Evolutionary conservation across 129 eudicot species (phyloP).

Genomic region (Solidago caesia): DNA sequence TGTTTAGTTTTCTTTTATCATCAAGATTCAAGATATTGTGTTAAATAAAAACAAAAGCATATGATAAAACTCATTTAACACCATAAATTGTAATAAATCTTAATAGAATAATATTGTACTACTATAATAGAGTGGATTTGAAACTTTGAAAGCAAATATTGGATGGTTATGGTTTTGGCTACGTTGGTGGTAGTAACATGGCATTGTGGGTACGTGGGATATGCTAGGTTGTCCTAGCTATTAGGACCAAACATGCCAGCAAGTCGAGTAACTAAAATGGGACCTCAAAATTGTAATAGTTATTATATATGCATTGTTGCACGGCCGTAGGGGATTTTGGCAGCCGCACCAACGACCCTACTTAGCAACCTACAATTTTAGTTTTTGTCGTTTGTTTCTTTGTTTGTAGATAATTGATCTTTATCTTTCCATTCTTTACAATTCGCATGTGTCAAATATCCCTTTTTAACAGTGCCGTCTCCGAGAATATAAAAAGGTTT

Average conservation of each 20-base stretch:
- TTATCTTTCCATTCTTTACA: too few relatives aligned
- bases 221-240: slow-evolving; percentile 36
- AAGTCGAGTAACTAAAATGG: slow-evolving; percentile 23
- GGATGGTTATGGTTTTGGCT: slow-evolving; percentile 22
- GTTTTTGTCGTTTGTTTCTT: neutral
- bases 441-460: too few relatives aligned
- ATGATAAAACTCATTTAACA: too few relatives aligned
- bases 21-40: neutral
- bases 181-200: slow-evolving; percentile 25
- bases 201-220: slow-evolving; percentile 24
- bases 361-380: slow-evolving; percentile 15
- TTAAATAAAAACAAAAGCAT: neutral
- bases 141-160: neutral
- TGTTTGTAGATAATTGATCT: neutral
- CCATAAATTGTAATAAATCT: too few relatives aligned
- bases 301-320: slow-evolving; percentile 38
- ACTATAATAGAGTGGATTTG: neutral
- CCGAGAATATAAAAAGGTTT: too few relatives aligned
- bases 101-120: too few relatives aligned
- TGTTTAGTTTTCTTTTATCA: too few relatives aligned
- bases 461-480: too few relatives aligned
- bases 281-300: slow-evolving; percentile 35
- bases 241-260: slow-evolving; percentile 38
- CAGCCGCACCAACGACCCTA: slow-evolving; percentile 31
- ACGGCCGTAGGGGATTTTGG: slow-evolving; percentile 30